Base-by-base conservation (phyloP, 257 asterid genomes). In the Prunella vulgaris region DNA sequence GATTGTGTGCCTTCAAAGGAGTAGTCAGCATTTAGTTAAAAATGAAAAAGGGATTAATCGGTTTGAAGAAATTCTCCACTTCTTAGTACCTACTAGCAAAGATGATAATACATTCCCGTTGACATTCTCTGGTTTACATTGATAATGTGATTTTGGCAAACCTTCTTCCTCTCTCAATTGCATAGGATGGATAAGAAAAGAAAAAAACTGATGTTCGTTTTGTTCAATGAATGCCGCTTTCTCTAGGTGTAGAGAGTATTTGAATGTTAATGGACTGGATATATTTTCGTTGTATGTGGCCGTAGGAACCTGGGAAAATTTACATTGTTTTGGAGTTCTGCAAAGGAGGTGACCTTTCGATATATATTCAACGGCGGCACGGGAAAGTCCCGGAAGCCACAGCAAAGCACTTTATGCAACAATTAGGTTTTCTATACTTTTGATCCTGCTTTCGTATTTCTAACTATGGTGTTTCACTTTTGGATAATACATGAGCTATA, bases 271-370 rank as follows among this genome's bases (percentile, higher is more conserved):
- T 51, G 69, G 64, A 64, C 64, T 48, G 58, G 33, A 74, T 68
- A 59, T 38, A 37, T 20, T 71, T 22, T 54, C 38, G 6, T 52
- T 53, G 30, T 72, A 73, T 65, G 51, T 79, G 78, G 52, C 33
- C 69, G 72, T 77, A 93, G 99, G 99, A 93, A 76, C 61, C 88
- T 64, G 99, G 95, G 51, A 90, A 86, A 76, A 85, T 93, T 46
- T 91, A 88, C 76, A 90, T 93, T 72, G 75, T 93, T 78, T 77
- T 93, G 82, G 99, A 93, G 76, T 89, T 79, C 81, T 93, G 99
- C 82, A 87, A 79, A 85, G 99, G 99, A 49, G 99, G 99, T 66
- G 99, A 93, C 76, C 95, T 93, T 58, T 90, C 95, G 0, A 76
- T 81, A 73, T 86, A 81, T 77, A 81, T 93, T 69, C 97, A 89